Evolutionary conservation across 2,329 filamentous ascomycete genomes (phyloP), one percentile per base, ranked within the genome.

Genomic region (Ploettnerulaceae sp.): DNA sequence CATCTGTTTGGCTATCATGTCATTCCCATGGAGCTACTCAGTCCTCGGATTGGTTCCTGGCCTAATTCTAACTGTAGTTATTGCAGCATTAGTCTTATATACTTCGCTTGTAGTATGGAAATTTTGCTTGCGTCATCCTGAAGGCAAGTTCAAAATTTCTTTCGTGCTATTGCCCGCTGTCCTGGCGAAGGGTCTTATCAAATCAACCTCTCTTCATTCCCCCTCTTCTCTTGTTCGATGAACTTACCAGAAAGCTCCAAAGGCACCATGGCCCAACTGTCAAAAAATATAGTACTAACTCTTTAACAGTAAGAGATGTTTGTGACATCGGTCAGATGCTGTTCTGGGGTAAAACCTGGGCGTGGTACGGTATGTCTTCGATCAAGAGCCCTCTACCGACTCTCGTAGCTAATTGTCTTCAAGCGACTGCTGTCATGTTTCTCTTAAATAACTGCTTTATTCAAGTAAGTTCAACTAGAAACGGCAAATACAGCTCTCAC

Each of bases 321-420:
- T 95, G 89, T 64, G 90, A 96, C 64, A 86, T 96, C 62, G 90
- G 89, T n/a, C 88, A 95, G 66, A 90, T 90, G 76, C 78, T 96
- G 17, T 95, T 95, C 68, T 94, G 85, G 82, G 83, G 84, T 55
- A 82, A 87, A 65, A 80, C 77, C 49, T 87, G 84, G 78, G 79
- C 76, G 3, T 82, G 79, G 79, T 82, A 75, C 64, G 31, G 31
- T 33, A n/a, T n/a, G n/a, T n/a, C n/a, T n/a, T n/a, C n/a, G n/a
- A n/a, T n/a, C n/a, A n/a, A n/a, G n/a, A n/a, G n/a, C n/a, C n/a
- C n/a, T n/a, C n/a, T n/a, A n/a, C n/a, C n/a, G n/a, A n/a, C n/a
- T n/a, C n/a, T n/a, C n/a, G n/a, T n/a, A n/a, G n/a, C n/a, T n/a
- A n/a, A n/a, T n/a, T n/a, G n/a, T n/a, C n/a, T n/a, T n/a, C n/a